Conservation (phyloP, 805 yeast species). For the Ogataea trehaloabstinens region DNA sequence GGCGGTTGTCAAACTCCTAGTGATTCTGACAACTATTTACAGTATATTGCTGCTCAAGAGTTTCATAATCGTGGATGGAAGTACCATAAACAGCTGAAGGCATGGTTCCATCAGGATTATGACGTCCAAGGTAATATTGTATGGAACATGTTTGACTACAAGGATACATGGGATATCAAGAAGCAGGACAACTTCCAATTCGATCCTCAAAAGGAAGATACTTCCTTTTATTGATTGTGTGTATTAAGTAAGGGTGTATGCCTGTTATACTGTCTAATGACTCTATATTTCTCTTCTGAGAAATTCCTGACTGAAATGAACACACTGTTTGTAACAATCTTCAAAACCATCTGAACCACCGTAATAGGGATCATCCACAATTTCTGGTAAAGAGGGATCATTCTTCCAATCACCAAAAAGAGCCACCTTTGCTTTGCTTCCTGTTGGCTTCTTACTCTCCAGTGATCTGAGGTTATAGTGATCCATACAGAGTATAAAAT, state of each 20-base stretch:
- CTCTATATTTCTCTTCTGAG: constrained; percentile 44
- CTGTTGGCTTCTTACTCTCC: constrained; percentile 50
- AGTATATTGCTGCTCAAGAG: constrained; percentile 78
- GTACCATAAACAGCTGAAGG: constrained; percentile 64
- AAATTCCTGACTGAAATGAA: constrained; percentile 73
- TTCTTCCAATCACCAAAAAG: constrained; percentile 83
- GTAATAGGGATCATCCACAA: constrained; percentile 90
- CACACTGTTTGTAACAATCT: constrained; percentile 68
- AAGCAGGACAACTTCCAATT: constrained; percentile 40
- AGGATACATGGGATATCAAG: constrained; percentile 45
- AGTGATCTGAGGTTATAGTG: constrained; percentile 55
- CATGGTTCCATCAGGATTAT: constrained; percentile 72
- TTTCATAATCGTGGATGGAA: constrained; percentile 80
- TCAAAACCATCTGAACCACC: constrained; percentile 87
- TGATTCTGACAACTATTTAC: constrained; percentile 57
- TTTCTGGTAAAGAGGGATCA: constrained; percentile 44
- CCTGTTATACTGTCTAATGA: no score
- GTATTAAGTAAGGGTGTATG: no score
- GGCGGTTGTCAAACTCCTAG: constrained; percentile 13
- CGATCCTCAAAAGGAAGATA: constrained; percentile 31
- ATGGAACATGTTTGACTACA: constrained; percentile 80
- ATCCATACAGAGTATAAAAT: constrained; percentile 72
- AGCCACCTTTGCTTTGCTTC: constrained; percentile 46
- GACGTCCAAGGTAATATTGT: constrained; percentile 48
- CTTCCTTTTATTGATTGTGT: constrained; percentile 14